Percentiles rank a stretch among this genome's conserved stretches.
phyloP scores from a whole-genome alignment of 768 basidiomycete genomes.

The Suillus plorans region DNA sequence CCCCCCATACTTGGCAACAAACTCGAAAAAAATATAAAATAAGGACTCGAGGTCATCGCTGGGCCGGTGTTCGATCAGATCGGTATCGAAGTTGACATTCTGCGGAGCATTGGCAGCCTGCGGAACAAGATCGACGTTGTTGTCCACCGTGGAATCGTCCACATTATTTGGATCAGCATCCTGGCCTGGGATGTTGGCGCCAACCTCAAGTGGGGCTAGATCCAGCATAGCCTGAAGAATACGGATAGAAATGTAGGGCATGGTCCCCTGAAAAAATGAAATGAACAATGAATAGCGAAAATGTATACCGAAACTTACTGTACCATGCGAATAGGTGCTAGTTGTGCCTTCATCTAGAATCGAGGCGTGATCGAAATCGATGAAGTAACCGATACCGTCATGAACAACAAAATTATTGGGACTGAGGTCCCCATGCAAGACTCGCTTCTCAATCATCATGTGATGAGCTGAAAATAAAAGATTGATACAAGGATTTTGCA shows the following conservation, averaged over 20 bases:
- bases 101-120: neutral
- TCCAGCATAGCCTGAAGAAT: neutral
- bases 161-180: neutral
- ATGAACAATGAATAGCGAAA: constrained; percentile 5
- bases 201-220: neutral
- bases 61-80: neutral
- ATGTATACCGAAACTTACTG: neutral
- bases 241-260: constrained; percentile 3
- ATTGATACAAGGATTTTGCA: neutral
- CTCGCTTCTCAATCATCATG: neutral
- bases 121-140: neutral
- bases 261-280: constrained; percentile 6
- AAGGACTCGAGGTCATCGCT: neutral
- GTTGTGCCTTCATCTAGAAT: neutral
- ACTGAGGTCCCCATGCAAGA: neutral
- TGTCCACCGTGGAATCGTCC: neutral
- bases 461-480: neutral
- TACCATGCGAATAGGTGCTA: neutral
- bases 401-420: neutral
- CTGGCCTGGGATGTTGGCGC: neutral
- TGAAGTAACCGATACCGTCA: neutral
- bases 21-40: neutral
- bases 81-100: neutral
- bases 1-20: neutral
- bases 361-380: neutral